Conservation (phyloP, 2,329 filamentous ascomycete genomes). For the Furcasterigmium sp. region DNA sequence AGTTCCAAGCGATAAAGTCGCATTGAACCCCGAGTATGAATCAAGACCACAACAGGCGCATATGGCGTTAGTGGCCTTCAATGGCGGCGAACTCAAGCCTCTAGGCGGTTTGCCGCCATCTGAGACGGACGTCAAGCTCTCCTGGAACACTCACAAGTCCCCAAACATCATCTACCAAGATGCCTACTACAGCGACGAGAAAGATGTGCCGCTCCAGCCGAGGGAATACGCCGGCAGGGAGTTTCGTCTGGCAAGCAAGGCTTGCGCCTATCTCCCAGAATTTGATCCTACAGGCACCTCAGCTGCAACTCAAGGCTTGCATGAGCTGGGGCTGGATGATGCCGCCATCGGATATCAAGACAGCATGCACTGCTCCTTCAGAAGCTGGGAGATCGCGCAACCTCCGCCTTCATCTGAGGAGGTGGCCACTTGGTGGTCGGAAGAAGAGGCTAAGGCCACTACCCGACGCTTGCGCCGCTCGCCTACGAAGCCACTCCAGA, state of each 20-base stretch:
- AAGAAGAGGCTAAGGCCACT: conserved; percentile 10
- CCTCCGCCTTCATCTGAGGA: conserved; percentile 66
- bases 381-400: conserved; percentile 70
- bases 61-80: conserved; percentile 3
- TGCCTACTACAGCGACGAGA: conserved; percentile 78
- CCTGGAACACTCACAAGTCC: conserved; percentile 48
- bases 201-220: conserved; percentile 70
- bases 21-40: conserved; percentile 3
- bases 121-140: conserved; percentile 44
- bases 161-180: conserved; percentile 76
- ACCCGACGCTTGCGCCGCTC: conserved; percentile 5
- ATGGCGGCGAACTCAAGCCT: conserved; percentile 20
- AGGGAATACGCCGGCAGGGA: conserved; percentile 86
- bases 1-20: conserved; percentile 3
- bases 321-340: conserved; percentile 17
- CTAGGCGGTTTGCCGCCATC: conserved; percentile 26
- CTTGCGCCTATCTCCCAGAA: conserved; percentile 71
- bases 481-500: neutral
- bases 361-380: conserved; percentile 53
- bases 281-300: conserved; percentile 63
- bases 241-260: conserved; percentile 71
- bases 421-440: conserved; percentile 62
- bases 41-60: conserved; percentile 1
- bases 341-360: no score
- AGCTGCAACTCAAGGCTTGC: conserved; percentile 49